Evolutionary conservation across 306 rosid species (phyloP).

Genomic region (Trifolium subterraneum): DNA sequence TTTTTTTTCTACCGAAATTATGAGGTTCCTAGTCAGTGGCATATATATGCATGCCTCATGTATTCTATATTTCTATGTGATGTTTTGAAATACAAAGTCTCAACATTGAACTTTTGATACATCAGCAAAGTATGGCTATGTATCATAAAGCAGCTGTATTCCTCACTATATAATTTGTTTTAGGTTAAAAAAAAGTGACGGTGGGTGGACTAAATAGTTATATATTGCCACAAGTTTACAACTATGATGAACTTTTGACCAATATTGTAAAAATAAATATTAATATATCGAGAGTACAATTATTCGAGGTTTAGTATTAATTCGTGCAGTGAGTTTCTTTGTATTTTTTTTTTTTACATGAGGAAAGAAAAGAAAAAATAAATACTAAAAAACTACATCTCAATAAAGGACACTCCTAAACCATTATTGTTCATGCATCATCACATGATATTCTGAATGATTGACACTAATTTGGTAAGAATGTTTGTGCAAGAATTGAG

Average conservation of each 20-base stretch:
- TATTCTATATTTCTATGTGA: neutral
- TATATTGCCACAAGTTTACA: neutral
- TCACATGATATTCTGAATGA: too few species aligned
- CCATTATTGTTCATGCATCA: too few species aligned
- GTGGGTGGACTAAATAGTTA: too few species aligned
- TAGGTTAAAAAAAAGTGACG: neutral
- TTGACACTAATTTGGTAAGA: too few species aligned
- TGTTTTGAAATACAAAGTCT: neutral
- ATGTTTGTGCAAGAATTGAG: too few species aligned
- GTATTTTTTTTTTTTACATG: too few species aligned
- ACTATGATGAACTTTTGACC: neutral
- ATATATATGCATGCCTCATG: neutral
- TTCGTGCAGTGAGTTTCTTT: too few species aligned
- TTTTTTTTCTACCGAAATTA: neutral
- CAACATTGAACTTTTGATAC: neutral
- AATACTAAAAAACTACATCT: too few species aligned
- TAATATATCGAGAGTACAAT: neutral
- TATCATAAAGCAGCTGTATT: neutral
- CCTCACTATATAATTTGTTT: neutral
- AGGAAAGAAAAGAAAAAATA: too few species aligned
- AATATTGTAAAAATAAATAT: too few species aligned
- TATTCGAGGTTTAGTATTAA: too few species aligned
- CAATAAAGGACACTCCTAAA: too few species aligned
- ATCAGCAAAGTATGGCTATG: neutral
- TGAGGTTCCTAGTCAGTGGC: neutral